Percentiles rank a stretch among this genome's conserved stretches.
These are phyloP conservation scores for Spinellus fusiger DNA, from an alignment of 192 early-diverging fungal species.

Conservation along the genomic window DNA sequence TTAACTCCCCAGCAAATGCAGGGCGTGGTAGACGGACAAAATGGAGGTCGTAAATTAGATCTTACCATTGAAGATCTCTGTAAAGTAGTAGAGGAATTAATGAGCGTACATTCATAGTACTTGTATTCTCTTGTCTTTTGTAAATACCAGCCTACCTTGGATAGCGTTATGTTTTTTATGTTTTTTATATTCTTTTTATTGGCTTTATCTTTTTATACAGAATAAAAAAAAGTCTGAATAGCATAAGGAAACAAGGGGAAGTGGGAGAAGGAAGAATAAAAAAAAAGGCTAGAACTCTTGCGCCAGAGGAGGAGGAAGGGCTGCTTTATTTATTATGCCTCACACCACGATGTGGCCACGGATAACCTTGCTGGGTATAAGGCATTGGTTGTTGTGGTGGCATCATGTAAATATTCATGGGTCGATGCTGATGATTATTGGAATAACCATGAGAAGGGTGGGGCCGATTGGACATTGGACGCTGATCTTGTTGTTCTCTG, in stretches of 20 bases:
- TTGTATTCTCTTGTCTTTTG: neutral
- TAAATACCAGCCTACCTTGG: neutral
- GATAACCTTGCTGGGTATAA: neutral
- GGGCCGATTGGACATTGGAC: neutral
- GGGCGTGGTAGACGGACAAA: slow-evolving; percentile 24
- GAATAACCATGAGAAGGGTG: neutral
- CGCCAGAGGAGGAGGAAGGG: too few relatives aligned
- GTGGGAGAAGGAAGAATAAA: neutral
- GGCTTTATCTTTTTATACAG: neutral
- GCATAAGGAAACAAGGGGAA: neutral
- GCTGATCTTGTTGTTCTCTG: too few relatives aligned
- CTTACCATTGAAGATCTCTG: slow-evolving; percentile 54
- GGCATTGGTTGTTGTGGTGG: neutral
- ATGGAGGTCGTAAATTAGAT: slow-evolving; percentile 43
- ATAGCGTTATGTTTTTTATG: neutral
- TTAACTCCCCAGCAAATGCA: slow-evolving; percentile 41
- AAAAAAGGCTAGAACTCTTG: neutral
- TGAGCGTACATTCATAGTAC: slow-evolving; percentile 22
- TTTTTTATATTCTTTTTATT: neutral
- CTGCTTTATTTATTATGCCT: neutral
- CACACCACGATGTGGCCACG: neutral
- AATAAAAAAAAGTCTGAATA: neutral
- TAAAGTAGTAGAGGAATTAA: slow-evolving; percentile 26
- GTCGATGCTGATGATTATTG: neutral
- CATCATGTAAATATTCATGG: slow-evolving; percentile 13